Evolutionary conservation across 768 basidiomycete species (phyloP).

Genomic region (Mycena vulgaris): DNA sequence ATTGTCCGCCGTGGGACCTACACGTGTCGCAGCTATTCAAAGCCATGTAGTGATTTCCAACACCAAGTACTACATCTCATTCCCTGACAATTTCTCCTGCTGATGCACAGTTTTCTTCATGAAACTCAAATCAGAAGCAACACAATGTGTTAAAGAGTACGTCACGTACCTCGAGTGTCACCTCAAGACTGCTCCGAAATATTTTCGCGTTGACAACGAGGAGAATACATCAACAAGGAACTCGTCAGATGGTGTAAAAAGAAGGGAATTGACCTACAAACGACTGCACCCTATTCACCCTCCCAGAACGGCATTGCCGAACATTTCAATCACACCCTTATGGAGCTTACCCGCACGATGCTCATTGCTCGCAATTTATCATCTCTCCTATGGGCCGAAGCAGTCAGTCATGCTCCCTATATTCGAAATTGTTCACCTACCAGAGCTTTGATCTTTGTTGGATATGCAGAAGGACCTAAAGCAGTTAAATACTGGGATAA

Average conservation of each 20-base stretch:
- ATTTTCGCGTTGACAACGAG: slow-evolving; percentile 18
- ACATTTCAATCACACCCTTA: slow-evolving; percentile 20
- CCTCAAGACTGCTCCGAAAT: not conserved
- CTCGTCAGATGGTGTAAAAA: slow-evolving; percentile 18
- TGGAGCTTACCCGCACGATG: slow-evolving; percentile 18
- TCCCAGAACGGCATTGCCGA: slow-evolving; percentile 23
- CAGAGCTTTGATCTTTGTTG: slow-evolving; percentile 15
- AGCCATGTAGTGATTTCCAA: slow-evolving; percentile 19
- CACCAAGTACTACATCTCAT: slow-evolving; percentile 6
- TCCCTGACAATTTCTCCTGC: slow-evolving; percentile 10
- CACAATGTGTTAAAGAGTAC: slow-evolving; percentile 20
- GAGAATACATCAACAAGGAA: slow-evolving; percentile 19
- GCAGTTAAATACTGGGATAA: slow-evolving; percentile 4
- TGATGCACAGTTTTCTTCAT: slow-evolving; percentile 15
- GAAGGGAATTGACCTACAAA: slow-evolving; percentile 19
- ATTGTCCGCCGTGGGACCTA: too few species aligned
- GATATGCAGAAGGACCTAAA: slow-evolving; percentile 5
- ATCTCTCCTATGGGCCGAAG: slow-evolving; percentile 23
- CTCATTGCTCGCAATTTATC: slow-evolving; percentile 17
- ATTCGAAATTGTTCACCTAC: slow-evolving; percentile 18
- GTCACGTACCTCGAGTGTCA: not conserved
- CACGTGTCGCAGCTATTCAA: slow-evolving; percentile 12
- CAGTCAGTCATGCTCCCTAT: slow-evolving; percentile 20
- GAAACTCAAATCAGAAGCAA: slow-evolving; percentile 20
- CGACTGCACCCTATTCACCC: slow-evolving; percentile 24